Evolutionary conservation across 768 basidiomycete species (phyloP).

Genomic region (Pleurotus tuoliensis): DNA sequence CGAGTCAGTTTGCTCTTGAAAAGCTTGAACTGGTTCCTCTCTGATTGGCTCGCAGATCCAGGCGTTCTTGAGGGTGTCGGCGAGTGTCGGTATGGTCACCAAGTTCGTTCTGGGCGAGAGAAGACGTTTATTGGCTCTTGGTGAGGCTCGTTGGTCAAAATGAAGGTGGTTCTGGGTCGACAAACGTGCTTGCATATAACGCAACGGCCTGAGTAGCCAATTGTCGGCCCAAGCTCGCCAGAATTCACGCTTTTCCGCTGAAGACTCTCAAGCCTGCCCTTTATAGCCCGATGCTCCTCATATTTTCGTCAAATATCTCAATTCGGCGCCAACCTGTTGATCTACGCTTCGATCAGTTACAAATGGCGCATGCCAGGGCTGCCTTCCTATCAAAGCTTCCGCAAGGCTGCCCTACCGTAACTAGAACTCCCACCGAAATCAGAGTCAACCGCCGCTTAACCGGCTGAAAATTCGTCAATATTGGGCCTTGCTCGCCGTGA

Average conservation of each 20-base stretch:
- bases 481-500: neutral
- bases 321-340: neutral
- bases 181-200: slow-evolving; percentile 39
- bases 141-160: neutral
- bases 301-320: neutral
- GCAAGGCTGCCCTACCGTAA: neutral
- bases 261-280: slow-evolving; percentile 3
- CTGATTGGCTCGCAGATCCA: slow-evolving; percentile 44
- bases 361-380: neutral
- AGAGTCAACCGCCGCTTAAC: neutral
- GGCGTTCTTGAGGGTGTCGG: slow-evolving; percentile 21
- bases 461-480: neutral
- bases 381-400: neutral
- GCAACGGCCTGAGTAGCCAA: neutral
- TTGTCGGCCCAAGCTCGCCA: slow-evolving; percentile 4
- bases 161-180: slow-evolving; percentile 10
- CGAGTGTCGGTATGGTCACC: slow-evolving; percentile 5
- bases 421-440: neutral
- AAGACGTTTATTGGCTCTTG: slow-evolving; percentile 7
- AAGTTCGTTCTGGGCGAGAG: slow-evolving; percentile 9
- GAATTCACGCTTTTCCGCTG: neutral
- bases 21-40: slow-evolving; percentile 41
- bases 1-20: slow-evolving; percentile 13
- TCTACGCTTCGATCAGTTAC: slow-evolving; percentile 5
- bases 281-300: slow-evolving; percentile 2